Evolutionary conservation across 2,329 filamentous ascomycete species (phyloP), one percentile per base, ranked within the genome.

Genomic region (Stachybotrys chartarum): DNA sequence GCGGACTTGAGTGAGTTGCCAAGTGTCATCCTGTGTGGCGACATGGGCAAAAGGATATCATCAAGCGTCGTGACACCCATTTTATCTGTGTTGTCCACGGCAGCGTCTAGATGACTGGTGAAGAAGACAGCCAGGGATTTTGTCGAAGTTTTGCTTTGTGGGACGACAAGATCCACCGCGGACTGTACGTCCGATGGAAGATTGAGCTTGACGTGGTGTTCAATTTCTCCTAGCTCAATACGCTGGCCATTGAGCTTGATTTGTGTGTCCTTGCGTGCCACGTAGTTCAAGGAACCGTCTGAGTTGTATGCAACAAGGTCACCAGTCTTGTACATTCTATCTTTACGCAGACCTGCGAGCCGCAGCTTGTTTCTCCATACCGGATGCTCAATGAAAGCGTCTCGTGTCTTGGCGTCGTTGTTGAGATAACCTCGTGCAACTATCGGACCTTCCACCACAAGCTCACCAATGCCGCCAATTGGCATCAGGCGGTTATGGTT

Each of bases 241-340:
- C 83, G 70, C 58, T 79, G 83, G 39, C 86, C 86, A 18, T 76
- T 73, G 39, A 86, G 66, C 67, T 87, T 87, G 55, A 84, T 77
- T 65, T 83, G 83, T 17, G 76, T 77, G 61, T 87, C 84, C 60
- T 81, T 83, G 32, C 84, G 75, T 32, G 81, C 82, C 52, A 81
- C 68, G 56, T 79, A 82, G 6, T 73, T 62, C 50, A 83, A 71
- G 12, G 72, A 7, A 35, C 57, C 55, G 12, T 54, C 52, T 0
- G 65, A 63, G 48, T 72, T 64, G 31, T 76, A 76, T 48, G 63
- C 64, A 3, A 68, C 76, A 7, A 79, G 66, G 58, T 80, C 77
- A 10, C 77, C 77, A 3, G 76, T 78, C 57, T 72, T 74, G 60
- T 78, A 79, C 12, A 74, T 52, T 10, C 50, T 39, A 46, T 70